Evolutionary conservation across 108 stramenopile species (phyloP).

Genomic region (Skeletonema menzelii): DNA sequence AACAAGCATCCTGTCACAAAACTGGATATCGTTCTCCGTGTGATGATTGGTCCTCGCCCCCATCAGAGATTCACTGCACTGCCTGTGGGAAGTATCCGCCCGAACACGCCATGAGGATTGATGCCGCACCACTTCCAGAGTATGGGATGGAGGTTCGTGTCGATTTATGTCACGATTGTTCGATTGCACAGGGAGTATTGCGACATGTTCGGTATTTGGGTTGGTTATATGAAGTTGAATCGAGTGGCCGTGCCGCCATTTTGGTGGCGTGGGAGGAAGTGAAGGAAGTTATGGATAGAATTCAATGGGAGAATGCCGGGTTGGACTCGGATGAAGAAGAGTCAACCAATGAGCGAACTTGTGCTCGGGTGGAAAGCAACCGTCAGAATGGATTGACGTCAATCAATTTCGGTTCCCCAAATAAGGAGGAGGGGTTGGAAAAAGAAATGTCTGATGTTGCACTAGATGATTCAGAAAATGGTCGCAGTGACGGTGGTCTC

Average conservation of each 20-base stretch:
- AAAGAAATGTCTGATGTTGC: conserved; percentile 24
- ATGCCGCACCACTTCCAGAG: conserved; percentile 65
- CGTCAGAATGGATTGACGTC: neutral
- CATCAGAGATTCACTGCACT: conserved; percentile 33
- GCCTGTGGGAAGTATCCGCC: conserved; percentile 46
- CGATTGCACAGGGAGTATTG: conserved; percentile 67
- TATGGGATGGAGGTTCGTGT: conserved; percentile 74
- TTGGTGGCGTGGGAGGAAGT: conserved; percentile 37
- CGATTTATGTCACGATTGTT: conserved; percentile 64
- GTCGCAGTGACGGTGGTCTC: neutral
- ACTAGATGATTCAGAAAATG: conserved; percentile 15
- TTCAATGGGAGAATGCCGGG: conserved; percentile 10
- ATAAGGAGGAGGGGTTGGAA: neutral
- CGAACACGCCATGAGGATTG: conserved; percentile 43
- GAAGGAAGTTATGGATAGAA: conserved; percentile 20
- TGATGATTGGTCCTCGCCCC: conserved; percentile 30
- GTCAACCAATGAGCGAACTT: neutral
- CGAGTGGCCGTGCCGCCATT: conserved; percentile 59
- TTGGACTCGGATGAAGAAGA: neutral
- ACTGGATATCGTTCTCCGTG: conserved; percentile 49
- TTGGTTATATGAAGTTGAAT: conserved; percentile 56
- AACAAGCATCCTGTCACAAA: conserved; percentile 5
- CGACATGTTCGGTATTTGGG: conserved; percentile 60
- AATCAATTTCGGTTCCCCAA: neutral
- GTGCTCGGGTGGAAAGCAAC: neutral